Evolutionary conservation across 306 rosid genomes (phyloP).

Genomic region (Geum urbanum): DNA sequence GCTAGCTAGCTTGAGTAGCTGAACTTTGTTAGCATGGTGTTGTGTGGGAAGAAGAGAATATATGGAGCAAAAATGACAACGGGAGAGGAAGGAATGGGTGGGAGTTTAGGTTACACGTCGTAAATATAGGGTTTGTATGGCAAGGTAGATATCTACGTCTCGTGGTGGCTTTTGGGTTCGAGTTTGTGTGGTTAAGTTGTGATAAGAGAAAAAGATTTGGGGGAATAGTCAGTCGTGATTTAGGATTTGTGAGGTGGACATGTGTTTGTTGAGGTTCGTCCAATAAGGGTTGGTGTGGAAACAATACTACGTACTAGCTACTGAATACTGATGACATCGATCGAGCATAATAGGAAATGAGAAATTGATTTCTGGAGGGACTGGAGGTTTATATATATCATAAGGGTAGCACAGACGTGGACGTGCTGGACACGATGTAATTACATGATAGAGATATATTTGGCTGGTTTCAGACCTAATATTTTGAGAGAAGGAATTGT

Average conservation of each 20-base stretch:
- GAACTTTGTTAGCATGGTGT: not conserved
- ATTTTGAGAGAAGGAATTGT: too few species aligned
- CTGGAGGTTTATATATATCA: too few species aligned
- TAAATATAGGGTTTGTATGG: conserved; percentile 42
- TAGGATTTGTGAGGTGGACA: conserved; percentile 40
- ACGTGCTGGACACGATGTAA: too few species aligned
- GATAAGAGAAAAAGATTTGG: conserved; percentile 4
- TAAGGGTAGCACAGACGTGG: too few species aligned
- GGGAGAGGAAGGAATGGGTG: conserved; percentile 24
- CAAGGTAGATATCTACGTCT: conserved; percentile 42
- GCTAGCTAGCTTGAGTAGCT: not conserved
- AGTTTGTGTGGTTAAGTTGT: conserved; percentile 1
- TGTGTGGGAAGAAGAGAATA: not conserved
- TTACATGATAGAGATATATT: too few species aligned
- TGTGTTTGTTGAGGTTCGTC: conserved; percentile 10
- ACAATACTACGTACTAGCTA: not conserved
- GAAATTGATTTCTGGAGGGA: too few species aligned
- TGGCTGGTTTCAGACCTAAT: too few species aligned
- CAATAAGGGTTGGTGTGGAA: conserved; percentile 8
- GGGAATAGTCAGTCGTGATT: conserved; percentile 4
- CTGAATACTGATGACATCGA: too few species aligned
- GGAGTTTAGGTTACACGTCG: conserved; percentile 47
- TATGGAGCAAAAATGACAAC: not conserved
- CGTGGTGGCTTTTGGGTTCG: conserved; percentile 18
- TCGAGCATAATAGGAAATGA: too few species aligned